Conservation (phyloP, 306 rosid genomes). For the Clitoria ternatea region DNA sequence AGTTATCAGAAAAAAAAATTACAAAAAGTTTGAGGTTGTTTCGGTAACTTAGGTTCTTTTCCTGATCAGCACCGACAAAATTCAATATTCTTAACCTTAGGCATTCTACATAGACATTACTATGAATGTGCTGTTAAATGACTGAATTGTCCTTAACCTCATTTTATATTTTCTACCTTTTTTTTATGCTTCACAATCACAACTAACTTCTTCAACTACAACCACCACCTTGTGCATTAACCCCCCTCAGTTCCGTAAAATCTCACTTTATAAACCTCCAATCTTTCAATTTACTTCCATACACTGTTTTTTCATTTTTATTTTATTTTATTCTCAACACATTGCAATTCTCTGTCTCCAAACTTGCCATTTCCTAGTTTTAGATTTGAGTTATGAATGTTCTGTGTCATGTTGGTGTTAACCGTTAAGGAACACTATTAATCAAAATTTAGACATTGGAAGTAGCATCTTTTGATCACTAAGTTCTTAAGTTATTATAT, state of each 20-base stretch:
- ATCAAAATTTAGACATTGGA: background rate
- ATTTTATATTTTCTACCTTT: background rate
- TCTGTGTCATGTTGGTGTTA: constrained; percentile 12
- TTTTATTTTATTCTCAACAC: background rate
- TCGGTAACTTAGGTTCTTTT: constrained; percentile 1
- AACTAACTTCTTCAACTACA: constrained; percentile 18
- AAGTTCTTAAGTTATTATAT: background rate
- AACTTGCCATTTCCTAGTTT: constrained; percentile 13
- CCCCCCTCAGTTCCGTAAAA: background rate
- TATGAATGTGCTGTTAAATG: background rate
- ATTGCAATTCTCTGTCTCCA: background rate
- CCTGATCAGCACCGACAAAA: constrained; percentile 27
- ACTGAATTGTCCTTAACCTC: constrained; percentile 24
- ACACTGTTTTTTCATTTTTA: background rate
- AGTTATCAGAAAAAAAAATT: background rate
- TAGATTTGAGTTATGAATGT: constrained; percentile 12
- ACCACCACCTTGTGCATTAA: constrained; percentile 25
- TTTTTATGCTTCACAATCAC: background rate
- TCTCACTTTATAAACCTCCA: constrained; percentile 16
- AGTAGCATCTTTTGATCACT: background rate
- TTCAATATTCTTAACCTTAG: background rate
- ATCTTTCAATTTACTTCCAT: background rate
- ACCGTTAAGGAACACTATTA: background rate
- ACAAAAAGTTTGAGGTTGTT: background rate
- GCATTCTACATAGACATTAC: background rate